Conservation (phyloP, 2,329 filamentous ascomycete species). For the Colletotrichum caudatum region DNA sequence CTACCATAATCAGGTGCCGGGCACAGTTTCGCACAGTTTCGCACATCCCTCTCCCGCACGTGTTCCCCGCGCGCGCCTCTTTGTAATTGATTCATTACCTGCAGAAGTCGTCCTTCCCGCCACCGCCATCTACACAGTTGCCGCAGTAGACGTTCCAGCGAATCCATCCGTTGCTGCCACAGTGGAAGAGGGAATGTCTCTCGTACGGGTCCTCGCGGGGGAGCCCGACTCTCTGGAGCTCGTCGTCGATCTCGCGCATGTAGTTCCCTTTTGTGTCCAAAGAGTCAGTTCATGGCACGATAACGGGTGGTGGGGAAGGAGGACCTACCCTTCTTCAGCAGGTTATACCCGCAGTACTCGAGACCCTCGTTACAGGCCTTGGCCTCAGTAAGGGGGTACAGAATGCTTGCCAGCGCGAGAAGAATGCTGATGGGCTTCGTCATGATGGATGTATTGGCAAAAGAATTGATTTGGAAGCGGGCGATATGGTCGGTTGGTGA, state of each 20-base stretch:
- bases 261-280: background rate
- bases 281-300: background rate
- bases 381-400: background rate
- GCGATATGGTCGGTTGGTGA: background rate
- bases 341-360: background rate
- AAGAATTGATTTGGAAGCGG: background rate
- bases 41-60: background rate
- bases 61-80: background rate
- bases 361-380: constrained; percentile 1
- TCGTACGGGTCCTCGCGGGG: background rate
- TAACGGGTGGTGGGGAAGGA: too few species aligned
- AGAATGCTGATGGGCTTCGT: background rate
- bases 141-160: constrained; percentile 1
- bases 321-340: background rate
- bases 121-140: background rate
- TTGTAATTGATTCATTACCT: background rate
- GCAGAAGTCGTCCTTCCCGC: background rate
- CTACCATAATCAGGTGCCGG: background rate
- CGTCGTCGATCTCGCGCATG: background rate
- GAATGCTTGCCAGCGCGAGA: background rate
- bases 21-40: background rate
- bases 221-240: background rate
- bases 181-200: background rate
- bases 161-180: background rate
- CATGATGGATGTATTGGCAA: background rate